Evolutionary conservation across 805 yeast genomes (phyloP), one percentile per base, ranked within the genome.

Genomic region (Ogataea minuta): DNA sequence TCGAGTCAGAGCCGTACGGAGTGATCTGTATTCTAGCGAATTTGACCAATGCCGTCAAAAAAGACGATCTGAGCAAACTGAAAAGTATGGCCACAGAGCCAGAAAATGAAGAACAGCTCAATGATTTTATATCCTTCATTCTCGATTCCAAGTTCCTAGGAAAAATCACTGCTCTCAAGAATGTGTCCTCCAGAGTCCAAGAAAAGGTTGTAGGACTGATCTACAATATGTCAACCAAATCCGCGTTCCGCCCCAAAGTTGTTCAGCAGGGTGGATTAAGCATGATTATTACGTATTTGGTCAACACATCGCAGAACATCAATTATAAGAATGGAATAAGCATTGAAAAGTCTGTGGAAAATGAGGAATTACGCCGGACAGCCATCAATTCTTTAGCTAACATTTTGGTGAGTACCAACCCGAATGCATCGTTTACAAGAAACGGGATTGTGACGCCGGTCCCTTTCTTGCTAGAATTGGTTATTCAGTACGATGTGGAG

Each of bases 401-500:
- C 34, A 57, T 77, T 8, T 52, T 74, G 23, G 66, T 74, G 7
- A 62, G 69, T 23, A 68, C 64, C 25, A 60, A 75, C 39, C 79
- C 79, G 0, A 38, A 50, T 29, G 28, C 68, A 6, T 61, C 70
- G 1, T 70, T 71, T 45, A 57, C 61, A 4, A 64, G 68, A 35
- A 62, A 57, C 34, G 71, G 69, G 24, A 50, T 64, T 5, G 56
- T 62, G n/a, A 66, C 75, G 0, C 57, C 71, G 16, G 52, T 75
- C 8, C 76, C 78, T 0, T 76, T 75, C 44, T 56, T 77, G 31
- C 53, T 66, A 4, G 82, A 77, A 49, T 54, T 72, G 7, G 43
- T 75, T 16, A 71, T 72, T 2, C 71, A 62, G 34, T 70, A 67
- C 40, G 59, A 52, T 30, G 33, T 44, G 16, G 50, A 54, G n/a